A percentile compares a stretch with the other conserved stretches of the same genome.
Evolutionary conservation across 192 early-diverging fungal genomes (phyloP).

Genomic region (Coemansia sp.): DNA sequence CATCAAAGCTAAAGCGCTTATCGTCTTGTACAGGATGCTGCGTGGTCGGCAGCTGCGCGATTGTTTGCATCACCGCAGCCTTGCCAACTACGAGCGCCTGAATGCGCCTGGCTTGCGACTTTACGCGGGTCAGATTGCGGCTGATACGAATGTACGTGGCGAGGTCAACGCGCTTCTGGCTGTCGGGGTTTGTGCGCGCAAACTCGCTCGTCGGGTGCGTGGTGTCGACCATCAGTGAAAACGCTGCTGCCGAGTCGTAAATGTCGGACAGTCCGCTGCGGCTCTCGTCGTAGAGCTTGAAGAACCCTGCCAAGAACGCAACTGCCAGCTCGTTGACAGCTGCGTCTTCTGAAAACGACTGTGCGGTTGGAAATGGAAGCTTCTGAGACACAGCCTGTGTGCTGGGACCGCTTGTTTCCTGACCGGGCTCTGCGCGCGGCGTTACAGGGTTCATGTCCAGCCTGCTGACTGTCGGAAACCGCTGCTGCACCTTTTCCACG

Average conservation of each 20-base stretch:
- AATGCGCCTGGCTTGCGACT: constrained; percentile 32
- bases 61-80: constrained; percentile 26
- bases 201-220: constrained; percentile 41
- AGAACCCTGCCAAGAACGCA: constrained; percentile 39
- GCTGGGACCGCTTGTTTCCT: background rate
- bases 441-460: constrained; percentile 47
- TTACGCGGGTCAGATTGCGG: constrained; percentile 42
- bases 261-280: constrained; percentile 38
- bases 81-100: constrained; percentile 29
- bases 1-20: constrained; percentile 49
- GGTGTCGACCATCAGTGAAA: constrained; percentile 50
- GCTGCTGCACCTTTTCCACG: constrained; percentile 46
- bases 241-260: constrained; percentile 31
- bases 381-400: constrained; percentile 4
- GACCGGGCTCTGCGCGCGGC: constrained; percentile 29
- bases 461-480: constrained; percentile 50
- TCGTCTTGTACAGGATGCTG: constrained; percentile 47
- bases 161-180: constrained; percentile 50
- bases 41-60: constrained; percentile 37
- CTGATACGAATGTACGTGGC: constrained; percentile 38
- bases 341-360: constrained; percentile 44
- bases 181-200: constrained; percentile 33
- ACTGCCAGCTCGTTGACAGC: constrained; percentile 36
- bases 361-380: constrained; percentile 37
- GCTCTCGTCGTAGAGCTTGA: constrained; percentile 42